Evolutionary conservation across 2,329 filamentous ascomycete genomes (phyloP), one percentile per base, ranked within the genome.

Genomic region (Calonectria leucothoes): DNA sequence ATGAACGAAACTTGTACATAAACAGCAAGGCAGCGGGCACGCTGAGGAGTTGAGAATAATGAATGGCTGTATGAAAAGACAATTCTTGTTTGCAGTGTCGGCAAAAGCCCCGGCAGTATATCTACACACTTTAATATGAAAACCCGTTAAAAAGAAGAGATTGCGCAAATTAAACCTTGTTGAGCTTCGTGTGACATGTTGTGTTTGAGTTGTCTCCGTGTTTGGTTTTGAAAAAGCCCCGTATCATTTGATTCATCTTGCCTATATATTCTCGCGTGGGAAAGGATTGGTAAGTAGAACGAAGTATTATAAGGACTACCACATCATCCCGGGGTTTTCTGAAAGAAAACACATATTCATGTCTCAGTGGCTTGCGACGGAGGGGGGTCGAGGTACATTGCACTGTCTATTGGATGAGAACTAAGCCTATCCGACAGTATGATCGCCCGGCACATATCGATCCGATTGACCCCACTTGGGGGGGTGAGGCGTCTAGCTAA

Each of bases 21-120:
- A 72, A 67, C 78, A 76, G 75, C 78, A 78, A 76, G 73, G 75
- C 76, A 64, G 77, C 51, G 69, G 72, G 76, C 74, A 71, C 74
- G 79, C 69, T 75, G 72, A 71, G 76, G 79, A 79, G 77, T 80
- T 81, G 76, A 65, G 48, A 72, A 75, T 77, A 79, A 78, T 81
- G 79, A 79, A 70, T 76, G 72, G 76, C 72, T 78, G 55, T 39
- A 61, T 39, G 35, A 37, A 73, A 74, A 71, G 74, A 75, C 71
- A 73, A 65, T 76, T 74, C 74, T 79, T 69, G 69, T 71, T 76
- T 72, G 67, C 66, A 68, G 70, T 71, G 78, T 71, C 70, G 73
- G 71, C 66, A 74, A 76, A 74, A 49, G 76, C 49, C 73, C 72
- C 76, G 75, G 75, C 70, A 31, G 74, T 77, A 80, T 69, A 61